Conservation (phyloP, 164 flowering plant genomes). For the Nymphaea thermarum region DNA sequence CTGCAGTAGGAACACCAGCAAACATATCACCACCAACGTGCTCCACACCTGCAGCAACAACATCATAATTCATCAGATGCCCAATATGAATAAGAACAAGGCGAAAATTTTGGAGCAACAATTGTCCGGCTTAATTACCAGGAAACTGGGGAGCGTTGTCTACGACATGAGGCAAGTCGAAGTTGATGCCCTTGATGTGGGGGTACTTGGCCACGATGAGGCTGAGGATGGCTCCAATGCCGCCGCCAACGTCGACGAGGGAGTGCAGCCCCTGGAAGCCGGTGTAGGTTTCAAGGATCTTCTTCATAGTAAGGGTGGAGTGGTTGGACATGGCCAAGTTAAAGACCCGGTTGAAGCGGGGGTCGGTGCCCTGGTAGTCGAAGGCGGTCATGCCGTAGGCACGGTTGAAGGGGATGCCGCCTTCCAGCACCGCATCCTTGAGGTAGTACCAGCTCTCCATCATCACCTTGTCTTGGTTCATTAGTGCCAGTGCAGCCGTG, state of each 20-base stretch:
- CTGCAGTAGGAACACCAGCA: conserved; percentile 62
- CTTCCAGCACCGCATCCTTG: conserved; percentile 82
- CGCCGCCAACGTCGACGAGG: conserved; percentile 8
- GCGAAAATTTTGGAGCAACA: not conserved
- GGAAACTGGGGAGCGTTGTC: conserved; percentile 44
- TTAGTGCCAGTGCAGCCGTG: conserved; percentile 44
- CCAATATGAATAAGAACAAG: not conserved
- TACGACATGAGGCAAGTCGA: conserved; percentile 4
- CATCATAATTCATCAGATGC: not conserved
- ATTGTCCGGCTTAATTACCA: conserved; percentile 17
- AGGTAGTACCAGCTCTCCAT: conserved; percentile 95
- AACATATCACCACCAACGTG: conserved; percentile 92
- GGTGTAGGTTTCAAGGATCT: conserved; percentile 47
- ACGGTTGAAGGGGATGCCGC: conserved; percentile 76
- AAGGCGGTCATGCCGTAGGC: conserved; percentile 75
- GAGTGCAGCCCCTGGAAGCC: conserved; percentile 19
- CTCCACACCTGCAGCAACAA: conserved; percentile 41
- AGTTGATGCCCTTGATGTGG: conserved; percentile 5
- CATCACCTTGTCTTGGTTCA: conserved; percentile 82
- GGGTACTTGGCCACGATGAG: not conserved
- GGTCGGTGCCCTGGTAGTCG: conserved; percentile 65
- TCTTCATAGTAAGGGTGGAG: conserved; percentile 70
- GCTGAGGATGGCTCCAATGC: conserved; percentile 2
- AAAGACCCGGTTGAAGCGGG: conserved; percentile 71
- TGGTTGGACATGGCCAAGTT: conserved; percentile 72